These are phyloP conservation scores for Diutina rugosa DNA, from an alignment of 1,139 yeast genomes.

Conservation along the genomic window DNA sequence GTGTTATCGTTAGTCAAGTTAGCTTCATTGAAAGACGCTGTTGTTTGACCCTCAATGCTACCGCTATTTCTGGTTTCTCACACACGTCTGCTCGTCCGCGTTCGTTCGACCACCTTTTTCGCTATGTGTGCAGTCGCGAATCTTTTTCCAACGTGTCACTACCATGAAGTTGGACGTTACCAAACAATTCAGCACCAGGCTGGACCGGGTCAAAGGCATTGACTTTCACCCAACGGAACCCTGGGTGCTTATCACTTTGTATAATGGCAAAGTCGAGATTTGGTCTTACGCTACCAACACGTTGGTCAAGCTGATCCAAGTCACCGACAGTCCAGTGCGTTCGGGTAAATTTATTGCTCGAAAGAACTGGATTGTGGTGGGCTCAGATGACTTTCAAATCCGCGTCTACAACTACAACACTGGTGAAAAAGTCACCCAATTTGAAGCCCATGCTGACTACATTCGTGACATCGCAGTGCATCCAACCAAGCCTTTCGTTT, in stretches of 20 bases:
- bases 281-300: conserved; percentile 81
- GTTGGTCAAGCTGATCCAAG: conserved; percentile 51
- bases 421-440: conserved; percentile 85
- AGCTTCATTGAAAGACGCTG: too few species aligned
- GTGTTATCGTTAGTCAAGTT: too few species aligned
- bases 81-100: not conserved
- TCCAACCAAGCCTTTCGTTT: conserved; percentile 79
- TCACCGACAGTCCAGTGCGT: conserved; percentile 88
- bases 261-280: conserved; percentile 79
- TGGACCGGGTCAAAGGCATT: conserved; percentile 94
- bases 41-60: too few species aligned
- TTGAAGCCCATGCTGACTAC: conserved; percentile 97
- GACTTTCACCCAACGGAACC: conserved; percentile 98
- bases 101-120: not conserved
- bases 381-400: conserved; percentile 89
- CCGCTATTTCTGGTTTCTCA: not conserved
- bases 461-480: conserved; percentile 89
- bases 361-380: conserved; percentile 94
- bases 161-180: conserved; percentile 37
- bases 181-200: conserved; percentile 73
- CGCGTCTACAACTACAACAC: conserved; percentile 93
- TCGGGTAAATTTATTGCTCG: conserved; percentile 92
- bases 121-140: not conserved
- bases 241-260: conserved; percentile 81
- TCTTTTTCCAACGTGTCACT: conserved; percentile 1